Evolutionary conservation across 1,284 basidiomycete species (phyloP).

Genomic region (Ceratobasidium sp.): DNA sequence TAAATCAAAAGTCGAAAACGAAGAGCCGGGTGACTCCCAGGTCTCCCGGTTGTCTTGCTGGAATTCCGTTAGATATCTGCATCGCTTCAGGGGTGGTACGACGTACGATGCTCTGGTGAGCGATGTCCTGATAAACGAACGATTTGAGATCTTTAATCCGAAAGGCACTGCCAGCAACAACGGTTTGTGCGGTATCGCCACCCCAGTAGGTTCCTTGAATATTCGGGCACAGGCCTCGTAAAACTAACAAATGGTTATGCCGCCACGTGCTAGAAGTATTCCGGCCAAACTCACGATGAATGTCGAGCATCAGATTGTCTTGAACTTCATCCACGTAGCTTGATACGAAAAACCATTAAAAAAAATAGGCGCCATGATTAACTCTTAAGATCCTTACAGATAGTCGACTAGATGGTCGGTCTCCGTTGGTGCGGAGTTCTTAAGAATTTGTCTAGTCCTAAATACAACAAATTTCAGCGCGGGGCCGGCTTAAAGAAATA

Average conservation of each 20-base stretch:
- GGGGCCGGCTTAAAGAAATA: not conserved
- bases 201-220: slow-evolving; percentile 47
- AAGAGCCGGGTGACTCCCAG: not conserved
- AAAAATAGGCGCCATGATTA: not conserved
- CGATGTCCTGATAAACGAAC: slow-evolving; percentile 28
- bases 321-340: slow-evolving; percentile 26
- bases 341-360: not conserved
- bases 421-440: not conserved
- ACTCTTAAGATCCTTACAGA: slow-evolving; percentile 4
- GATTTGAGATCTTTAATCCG: slow-evolving; percentile 46
- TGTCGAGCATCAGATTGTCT: slow-evolving; percentile 27
- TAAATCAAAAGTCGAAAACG: slow-evolving; percentile 39
- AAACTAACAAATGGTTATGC: too few relatives aligned
- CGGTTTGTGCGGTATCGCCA: slow-evolving; percentile 48
- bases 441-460: slow-evolving; percentile 28
- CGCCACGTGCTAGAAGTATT: too few relatives aligned
- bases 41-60: too few relatives aligned
- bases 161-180: slow-evolving; percentile 45
- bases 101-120: too few relatives aligned
- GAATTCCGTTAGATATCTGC: too few relatives aligned
- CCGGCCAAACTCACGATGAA: too few relatives aligned
- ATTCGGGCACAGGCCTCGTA: slow-evolving; percentile 42
- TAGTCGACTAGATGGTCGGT: slow-evolving; percentile 1
- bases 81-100: too few relatives aligned
- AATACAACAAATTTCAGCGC: not conserved